Evolutionary conservation across 2,329 filamentous ascomycete genomes (phyloP).

Genomic region (Pestalotiopsis sp.): DNA sequence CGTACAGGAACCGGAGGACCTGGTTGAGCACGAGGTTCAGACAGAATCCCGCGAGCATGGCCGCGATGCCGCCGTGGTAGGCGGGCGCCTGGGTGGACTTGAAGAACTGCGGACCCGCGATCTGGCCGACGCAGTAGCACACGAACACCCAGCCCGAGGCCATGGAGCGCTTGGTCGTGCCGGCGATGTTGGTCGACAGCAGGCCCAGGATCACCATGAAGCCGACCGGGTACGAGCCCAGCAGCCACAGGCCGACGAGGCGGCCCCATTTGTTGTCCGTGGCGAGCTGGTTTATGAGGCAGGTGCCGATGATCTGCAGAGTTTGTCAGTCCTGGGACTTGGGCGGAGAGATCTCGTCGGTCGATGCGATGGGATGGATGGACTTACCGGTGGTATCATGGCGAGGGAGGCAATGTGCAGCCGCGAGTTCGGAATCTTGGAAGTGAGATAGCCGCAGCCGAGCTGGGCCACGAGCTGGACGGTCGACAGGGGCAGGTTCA

Average conservation of each 20-base stretch:
- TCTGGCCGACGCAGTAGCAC: constrained; percentile 32
- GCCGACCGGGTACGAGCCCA: constrained; percentile 31
- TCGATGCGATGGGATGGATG: neutral
- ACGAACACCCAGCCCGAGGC: constrained; percentile 33
- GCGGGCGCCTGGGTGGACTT: constrained; percentile 30
- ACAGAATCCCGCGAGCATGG: constrained; percentile 32
- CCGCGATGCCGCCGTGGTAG: constrained; percentile 36
- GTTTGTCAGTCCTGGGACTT: neutral
- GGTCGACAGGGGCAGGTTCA: constrained; percentile 26
- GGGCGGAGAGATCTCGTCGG: neutral
- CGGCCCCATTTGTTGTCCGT: constrained; percentile 31
- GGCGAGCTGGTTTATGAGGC: constrained; percentile 31
- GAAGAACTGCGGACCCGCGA: constrained; percentile 34
- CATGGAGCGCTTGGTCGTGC: constrained; percentile 30
- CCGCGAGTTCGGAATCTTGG: constrained; percentile 26
- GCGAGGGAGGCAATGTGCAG: constrained; percentile 30
- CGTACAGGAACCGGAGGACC: constrained; percentile 27
- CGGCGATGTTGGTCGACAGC: constrained; percentile 32
- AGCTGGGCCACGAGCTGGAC: constrained; percentile 27
- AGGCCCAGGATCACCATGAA: constrained; percentile 32
- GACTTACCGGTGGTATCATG: constrained; percentile 31
- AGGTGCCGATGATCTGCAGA: constrained; percentile 31
- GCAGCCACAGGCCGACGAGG: constrained; percentile 33
- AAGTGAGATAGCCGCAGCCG: constrained; percentile 19
- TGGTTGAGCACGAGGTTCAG: constrained; percentile 32